Conservation (phyloP, 345 rosid genomes). For the Eucalyptus melliodora region DNA sequence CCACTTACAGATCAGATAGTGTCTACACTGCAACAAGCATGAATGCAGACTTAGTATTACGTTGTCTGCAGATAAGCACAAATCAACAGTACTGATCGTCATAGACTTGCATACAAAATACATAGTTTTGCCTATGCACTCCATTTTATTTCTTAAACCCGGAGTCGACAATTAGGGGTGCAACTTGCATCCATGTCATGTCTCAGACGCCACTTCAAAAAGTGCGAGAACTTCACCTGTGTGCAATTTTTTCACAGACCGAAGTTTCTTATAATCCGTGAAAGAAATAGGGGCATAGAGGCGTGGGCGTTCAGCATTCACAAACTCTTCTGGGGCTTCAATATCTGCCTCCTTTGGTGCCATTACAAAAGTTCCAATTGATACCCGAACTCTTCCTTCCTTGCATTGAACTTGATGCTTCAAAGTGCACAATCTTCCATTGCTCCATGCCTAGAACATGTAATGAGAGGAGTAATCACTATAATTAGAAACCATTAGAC, state of each 20-base stretch:
- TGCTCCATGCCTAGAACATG: constrained; percentile 55
- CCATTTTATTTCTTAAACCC: neutral
- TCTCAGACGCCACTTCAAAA: neutral
- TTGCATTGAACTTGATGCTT: constrained; percentile 72
- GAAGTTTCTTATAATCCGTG: constrained; percentile 31
- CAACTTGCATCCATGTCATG: neutral
- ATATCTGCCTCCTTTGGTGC: constrained; percentile 32
- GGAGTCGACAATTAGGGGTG: neutral
- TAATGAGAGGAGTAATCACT: neutral
- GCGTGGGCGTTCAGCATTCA: constrained; percentile 32
- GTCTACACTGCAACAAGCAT: neutral
- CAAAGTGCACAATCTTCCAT: constrained; percentile 58
- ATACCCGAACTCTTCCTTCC: constrained; percentile 37
- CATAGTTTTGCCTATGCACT: neutral
- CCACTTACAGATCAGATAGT: neutral
- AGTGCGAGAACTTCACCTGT: constrained; percentile 45
- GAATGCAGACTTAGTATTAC: neutral
- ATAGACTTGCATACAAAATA: neutral
- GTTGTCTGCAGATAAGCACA: neutral
- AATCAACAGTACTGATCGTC: neutral
- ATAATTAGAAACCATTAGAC: neutral
- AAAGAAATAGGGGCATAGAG: constrained; percentile 22
- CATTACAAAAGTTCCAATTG: constrained; percentile 65
- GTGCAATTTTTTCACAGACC: constrained; percentile 13
- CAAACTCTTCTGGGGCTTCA: constrained; percentile 28